phyloP scores from a whole-genome alignment of 139 green algal genomes.

The Auxenochlorella pyrenoidosa region DNA sequence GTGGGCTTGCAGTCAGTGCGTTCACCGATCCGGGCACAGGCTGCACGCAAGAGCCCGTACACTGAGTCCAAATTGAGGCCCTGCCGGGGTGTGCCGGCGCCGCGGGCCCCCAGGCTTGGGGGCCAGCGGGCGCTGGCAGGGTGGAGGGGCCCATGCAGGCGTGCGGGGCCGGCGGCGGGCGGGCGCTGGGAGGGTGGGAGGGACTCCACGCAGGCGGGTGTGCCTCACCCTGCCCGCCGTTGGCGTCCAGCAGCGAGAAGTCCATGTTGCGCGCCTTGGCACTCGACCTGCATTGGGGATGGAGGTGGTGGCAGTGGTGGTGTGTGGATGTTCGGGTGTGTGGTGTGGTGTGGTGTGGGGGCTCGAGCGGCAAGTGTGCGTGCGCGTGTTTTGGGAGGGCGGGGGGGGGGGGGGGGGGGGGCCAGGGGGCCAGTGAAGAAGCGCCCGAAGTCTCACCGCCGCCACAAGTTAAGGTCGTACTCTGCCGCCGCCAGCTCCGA shows the following conservation, averaged over 20 bases:
- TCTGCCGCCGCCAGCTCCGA: conserved; percentile 41
- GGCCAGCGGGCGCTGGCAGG: too few species aligned
- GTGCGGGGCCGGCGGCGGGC: too few species aligned
- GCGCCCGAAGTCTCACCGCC: conserved; percentile 24
- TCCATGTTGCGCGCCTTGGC: conserved; percentile 52
- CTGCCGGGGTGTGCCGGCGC: too few species aligned
- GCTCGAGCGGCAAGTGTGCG: too few species aligned
- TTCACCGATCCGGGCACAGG: too few species aligned
- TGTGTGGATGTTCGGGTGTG: background rate
- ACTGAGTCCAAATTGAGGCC: too few species aligned
- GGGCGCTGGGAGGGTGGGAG: too few species aligned
- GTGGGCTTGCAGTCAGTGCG: conserved; percentile 53
- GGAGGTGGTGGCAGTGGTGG: background rate
- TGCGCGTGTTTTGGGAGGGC: too few species aligned
- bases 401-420: background rate
- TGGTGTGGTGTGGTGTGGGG: background rate
- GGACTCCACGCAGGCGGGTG: too few species aligned
- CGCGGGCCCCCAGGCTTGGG: too few species aligned
- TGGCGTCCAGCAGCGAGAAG: conserved; percentile 82
- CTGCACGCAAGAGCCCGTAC: too few species aligned
- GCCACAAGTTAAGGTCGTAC: conserved; percentile 68
- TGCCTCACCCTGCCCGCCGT: conserved; percentile 48
- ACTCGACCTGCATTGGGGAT: background rate
- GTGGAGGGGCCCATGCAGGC: too few species aligned
- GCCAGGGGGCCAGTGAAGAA: background rate